These are phyloP conservation scores for Delonix regia DNA, from an alignment of 306 rosid species.

Conservation along the genomic window DNA sequence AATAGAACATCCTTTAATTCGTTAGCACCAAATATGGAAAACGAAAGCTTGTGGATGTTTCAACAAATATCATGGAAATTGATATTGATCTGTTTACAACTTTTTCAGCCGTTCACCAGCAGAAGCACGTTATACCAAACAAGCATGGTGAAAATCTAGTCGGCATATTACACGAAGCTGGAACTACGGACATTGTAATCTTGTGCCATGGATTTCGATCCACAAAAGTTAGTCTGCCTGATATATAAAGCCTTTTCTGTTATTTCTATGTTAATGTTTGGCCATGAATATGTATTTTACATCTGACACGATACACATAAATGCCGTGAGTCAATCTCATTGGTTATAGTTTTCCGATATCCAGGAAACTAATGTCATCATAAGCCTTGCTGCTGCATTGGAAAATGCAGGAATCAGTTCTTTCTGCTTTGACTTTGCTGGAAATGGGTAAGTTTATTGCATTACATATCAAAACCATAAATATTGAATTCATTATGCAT, in stretches of 20 bases:
- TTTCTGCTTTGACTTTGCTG: constrained; percentile 80
- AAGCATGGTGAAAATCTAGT: constrained; percentile 73
- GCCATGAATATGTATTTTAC: not conserved
- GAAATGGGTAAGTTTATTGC: constrained; percentile 70
- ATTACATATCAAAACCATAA: not conserved
- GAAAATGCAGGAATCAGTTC: constrained; percentile 65
- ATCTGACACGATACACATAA: not conserved
- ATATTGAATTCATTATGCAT: not conserved
- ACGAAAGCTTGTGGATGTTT: not conserved
- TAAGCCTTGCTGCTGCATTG: constrained; percentile 68
- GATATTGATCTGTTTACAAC: not conserved
- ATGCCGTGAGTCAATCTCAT: constrained; percentile 22
- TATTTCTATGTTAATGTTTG: not conserved
- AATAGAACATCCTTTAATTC: not conserved
- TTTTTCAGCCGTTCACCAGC: constrained; percentile 53
- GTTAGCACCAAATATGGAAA: not conserved
- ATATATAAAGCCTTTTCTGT: not conserved
- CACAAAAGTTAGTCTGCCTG: constrained; percentile 53
- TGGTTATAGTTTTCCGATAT: constrained; percentile 19
- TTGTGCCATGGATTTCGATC: constrained; percentile 80
- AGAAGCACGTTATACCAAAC: constrained; percentile 60
- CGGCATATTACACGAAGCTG: constrained; percentile 79
- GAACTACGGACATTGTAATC: constrained; percentile 64
- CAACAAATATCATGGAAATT: not conserved
- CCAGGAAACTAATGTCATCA: constrained; percentile 48